Evolutionary conservation across 2,329 filamentous ascomycete species (phyloP).

Genomic region (Trichoderma brevicompactum): DNA sequence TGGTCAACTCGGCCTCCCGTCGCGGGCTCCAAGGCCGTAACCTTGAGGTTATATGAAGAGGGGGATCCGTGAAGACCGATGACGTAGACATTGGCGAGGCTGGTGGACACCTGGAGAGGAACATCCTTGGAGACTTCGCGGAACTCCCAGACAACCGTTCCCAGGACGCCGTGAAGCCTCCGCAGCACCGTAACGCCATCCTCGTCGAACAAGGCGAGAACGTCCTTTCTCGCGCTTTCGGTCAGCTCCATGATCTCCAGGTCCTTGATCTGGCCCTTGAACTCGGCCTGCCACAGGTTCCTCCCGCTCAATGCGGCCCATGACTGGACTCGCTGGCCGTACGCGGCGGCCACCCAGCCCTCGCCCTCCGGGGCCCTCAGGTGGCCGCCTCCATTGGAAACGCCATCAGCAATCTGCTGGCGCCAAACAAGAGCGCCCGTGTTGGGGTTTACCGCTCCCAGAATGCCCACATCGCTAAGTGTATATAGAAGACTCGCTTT

Average conservation of each 20-base stretch:
- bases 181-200: conserved; percentile 63
- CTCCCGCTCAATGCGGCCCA: conserved; percentile 86
- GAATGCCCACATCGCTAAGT: conserved; percentile 77
- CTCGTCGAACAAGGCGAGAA: conserved; percentile 70
- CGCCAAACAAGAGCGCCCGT: conserved; percentile 87
- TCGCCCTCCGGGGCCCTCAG: conserved; percentile 79
- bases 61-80: conserved; percentile 73
- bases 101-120: conserved; percentile 74
- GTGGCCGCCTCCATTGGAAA: conserved; percentile 53
- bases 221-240: conserved; percentile 67
- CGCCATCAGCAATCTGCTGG: conserved; percentile 66
- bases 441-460: conserved; percentile 88
- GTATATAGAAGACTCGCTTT: conserved; percentile 92
- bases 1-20: conserved; percentile 76
- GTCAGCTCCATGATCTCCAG: conserved; percentile 78
- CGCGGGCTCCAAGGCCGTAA: conserved; percentile 72
- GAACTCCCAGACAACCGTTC: conserved; percentile 78
- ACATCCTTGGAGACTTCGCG: conserved; percentile 69
- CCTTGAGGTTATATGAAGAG: conserved; percentile 75
- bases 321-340: conserved; percentile 70
- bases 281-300: conserved; percentile 72
- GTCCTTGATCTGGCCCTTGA: conserved; percentile 65
- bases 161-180: conserved; percentile 73
- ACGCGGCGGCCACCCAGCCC: conserved; percentile 74
- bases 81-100: conserved; percentile 74